Conservation (phyloP, 805 yeast species). For the Wickerhamomyces rabaulensis region DNA sequence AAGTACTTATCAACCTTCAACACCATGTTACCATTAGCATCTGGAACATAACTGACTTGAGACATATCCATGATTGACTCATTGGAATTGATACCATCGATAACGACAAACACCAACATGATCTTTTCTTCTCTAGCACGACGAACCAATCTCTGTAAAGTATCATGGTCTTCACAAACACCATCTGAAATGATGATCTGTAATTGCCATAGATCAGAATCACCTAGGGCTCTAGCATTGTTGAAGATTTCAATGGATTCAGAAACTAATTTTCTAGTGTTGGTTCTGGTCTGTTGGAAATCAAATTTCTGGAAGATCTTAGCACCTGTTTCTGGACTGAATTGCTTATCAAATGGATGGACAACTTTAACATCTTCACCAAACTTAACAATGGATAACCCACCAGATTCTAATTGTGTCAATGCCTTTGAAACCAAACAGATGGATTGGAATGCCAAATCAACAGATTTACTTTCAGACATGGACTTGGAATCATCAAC, state of each 20-base stretch:
- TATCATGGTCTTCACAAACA: conserved; percentile 91
- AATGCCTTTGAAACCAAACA: conserved; percentile 91
- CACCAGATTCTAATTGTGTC: conserved; percentile 92
- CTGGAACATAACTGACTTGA: conserved; percentile 80
- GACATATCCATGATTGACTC: conserved; percentile 93
- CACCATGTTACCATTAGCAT: conserved; percentile 61
- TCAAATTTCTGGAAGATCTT: conserved; percentile 82
- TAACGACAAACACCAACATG: conserved; percentile 90
- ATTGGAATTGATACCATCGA: conserved; percentile 80
- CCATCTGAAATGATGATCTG: conserved; percentile 95
- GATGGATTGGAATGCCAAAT: conserved; percentile 89
- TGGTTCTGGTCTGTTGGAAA: conserved; percentile 84
- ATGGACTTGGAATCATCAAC: conserved; percentile 96
- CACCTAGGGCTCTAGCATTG: conserved; percentile 40
- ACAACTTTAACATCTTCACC: conserved; percentile 82
- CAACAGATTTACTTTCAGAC: conserved; percentile 89
- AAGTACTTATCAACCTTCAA: conserved; percentile 78
- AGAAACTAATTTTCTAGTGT: conserved; percentile 67
- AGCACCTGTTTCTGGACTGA: conserved; percentile 79
- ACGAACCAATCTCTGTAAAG: conserved; percentile 77
- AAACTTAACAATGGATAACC: conserved; percentile 81
- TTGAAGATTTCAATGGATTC: conserved; percentile 72
- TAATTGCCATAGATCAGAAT: conserved; percentile 81
- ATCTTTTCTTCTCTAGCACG: conserved; percentile 87
- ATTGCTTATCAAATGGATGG: conserved; percentile 85